Evolutionary conservation across 2,329 filamentous ascomycete genomes (phyloP).

Genomic region (Arthrobotrys sphaeroides): DNA sequence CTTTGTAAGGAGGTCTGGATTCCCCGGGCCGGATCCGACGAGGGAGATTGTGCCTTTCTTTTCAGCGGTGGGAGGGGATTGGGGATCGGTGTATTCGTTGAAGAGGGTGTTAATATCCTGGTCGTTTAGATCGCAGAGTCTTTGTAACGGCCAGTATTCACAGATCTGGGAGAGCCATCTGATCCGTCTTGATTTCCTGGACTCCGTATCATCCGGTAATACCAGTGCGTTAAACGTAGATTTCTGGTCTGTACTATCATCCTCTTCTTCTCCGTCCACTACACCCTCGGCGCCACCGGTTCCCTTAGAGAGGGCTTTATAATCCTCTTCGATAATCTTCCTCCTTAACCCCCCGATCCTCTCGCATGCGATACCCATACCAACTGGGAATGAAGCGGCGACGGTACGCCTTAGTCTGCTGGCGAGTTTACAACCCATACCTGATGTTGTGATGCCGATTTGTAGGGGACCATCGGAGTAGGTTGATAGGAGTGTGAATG

Average conservation of each 20-base stretch:
- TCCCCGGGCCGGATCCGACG: slow-evolving; percentile 89
- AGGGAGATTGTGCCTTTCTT: slow-evolving; percentile 78
- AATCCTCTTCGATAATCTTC: slow-evolving; percentile 78
- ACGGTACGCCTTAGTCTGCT: slow-evolving; percentile 89
- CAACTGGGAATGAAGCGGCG: slow-evolving; percentile 76
- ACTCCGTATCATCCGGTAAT: slow-evolving; percentile 75
- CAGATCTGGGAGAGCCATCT: slow-evolving; percentile 95
- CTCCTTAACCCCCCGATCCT: slow-evolving; percentile 77
- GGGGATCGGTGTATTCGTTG: slow-evolving; percentile 60
- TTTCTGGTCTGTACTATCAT: slow-evolving; percentile 76
- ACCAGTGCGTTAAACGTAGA: slow-evolving; percentile 86
- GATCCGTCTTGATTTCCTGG: slow-evolving; percentile 81
- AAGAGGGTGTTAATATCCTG: slow-evolving; percentile 80
- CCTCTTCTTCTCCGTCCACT: slow-evolving; percentile 59
- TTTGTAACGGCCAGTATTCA: slow-evolving; percentile 94
- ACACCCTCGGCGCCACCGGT: slow-evolving; percentile 56
- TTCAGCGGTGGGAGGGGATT: slow-evolving; percentile 55
- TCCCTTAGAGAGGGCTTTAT: slow-evolving; percentile 58
- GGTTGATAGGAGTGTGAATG: slow-evolving; percentile 87
- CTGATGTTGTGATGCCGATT: slow-evolving; percentile 94
- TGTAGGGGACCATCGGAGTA: slow-evolving; percentile 91
- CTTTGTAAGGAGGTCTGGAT: slow-evolving; percentile 88
- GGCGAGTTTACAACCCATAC: slow-evolving; percentile 91
- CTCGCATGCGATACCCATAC: slow-evolving; percentile 79
- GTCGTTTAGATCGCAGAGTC: slow-evolving; percentile 81